Evolutionary conservation across 2,329 filamentous ascomycete genomes (phyloP).

Genomic region (Aspergillus candidus): DNA sequence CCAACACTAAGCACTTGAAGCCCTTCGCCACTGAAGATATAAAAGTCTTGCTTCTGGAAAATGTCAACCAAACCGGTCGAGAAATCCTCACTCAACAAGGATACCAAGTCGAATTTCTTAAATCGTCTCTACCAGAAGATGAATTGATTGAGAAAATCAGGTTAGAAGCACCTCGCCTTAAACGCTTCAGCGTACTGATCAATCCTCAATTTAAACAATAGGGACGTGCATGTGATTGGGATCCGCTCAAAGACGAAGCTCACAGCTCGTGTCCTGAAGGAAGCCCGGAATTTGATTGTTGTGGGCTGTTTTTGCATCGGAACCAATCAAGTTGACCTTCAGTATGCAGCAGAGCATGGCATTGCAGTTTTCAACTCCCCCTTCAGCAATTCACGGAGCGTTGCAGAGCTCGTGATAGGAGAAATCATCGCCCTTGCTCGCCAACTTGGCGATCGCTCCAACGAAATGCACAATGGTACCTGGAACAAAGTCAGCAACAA

Average conservation of each 20-base stretch:
- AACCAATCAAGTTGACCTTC: conserved; percentile 56
- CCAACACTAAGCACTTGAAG: conserved; percentile 69
- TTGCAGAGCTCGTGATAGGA: conserved; percentile 89
- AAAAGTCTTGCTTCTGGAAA: conserved; percentile 92
- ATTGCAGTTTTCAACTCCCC: conserved; percentile 99
- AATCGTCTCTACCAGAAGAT: conserved; percentile 83
- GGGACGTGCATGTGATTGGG: conserved; percentile 93
- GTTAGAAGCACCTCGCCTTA: conserved; percentile 45
- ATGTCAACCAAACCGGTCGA: conserved; percentile 85
- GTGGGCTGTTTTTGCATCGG: conserved; percentile 99
- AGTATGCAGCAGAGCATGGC: conserved; percentile 46
- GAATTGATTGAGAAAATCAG: conserved; percentile 95
- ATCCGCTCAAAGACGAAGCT: conserved; percentile 98
- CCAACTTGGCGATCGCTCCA: conserved; percentile 87
- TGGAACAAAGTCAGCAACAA: conserved; percentile 98
- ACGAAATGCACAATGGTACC: conserved; percentile 84
- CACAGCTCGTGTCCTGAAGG: conserved; percentile 72
- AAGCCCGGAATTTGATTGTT: conserved; percentile 91
- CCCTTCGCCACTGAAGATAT: conserved; percentile 94
- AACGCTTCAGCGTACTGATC: neutral
- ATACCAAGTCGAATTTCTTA: conserved; percentile 91
- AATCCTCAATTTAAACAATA: conserved; percentile 32
- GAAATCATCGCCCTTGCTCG: conserved; percentile 90
- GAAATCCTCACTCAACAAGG: conserved; percentile 79
- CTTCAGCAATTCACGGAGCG: conserved; percentile 94